phyloP scores from a whole-genome alignment of 108 stramenopile species.

The Ochromonas danica region DNA sequence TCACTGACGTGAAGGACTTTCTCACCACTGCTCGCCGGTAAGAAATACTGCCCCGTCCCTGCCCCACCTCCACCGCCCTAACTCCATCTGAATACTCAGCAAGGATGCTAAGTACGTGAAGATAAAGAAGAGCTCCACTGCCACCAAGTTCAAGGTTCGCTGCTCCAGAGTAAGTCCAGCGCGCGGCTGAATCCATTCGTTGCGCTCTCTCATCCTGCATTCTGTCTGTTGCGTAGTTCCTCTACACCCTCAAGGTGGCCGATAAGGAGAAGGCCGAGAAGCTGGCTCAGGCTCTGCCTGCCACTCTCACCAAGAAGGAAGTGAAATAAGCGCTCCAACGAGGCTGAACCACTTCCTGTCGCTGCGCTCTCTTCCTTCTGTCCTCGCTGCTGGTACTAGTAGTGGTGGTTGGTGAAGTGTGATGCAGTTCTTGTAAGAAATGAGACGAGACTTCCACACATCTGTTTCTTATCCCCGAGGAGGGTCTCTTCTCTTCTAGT shows the following conservation, averaged over 20 bases:
- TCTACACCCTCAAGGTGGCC: conserved; percentile 89
- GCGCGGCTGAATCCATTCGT: not conserved
- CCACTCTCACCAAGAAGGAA: conserved; percentile 80
- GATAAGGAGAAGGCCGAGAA: conserved; percentile 97
- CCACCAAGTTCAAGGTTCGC: conserved; percentile 97
- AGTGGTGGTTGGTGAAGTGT: too few species aligned
- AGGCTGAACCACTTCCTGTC: too few species aligned
- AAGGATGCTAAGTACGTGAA: conserved; percentile 92
- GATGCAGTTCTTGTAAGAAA: too few species aligned
- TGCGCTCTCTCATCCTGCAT: not conserved
- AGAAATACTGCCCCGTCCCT: not conserved
- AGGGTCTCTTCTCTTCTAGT: too few species aligned
- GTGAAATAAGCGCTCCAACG: too few species aligned
- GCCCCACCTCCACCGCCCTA: not conserved
- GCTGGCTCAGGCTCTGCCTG: conserved; percentile 93
- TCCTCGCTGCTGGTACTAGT: too few species aligned
- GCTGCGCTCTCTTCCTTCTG: too few species aligned
- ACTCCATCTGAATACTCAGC: not conserved
- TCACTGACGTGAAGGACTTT: conserved; percentile 30
- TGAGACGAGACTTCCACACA: too few species aligned
- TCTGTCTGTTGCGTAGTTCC: conserved; percentile 47
- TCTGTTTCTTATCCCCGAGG: too few species aligned
- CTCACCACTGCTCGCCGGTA: conserved; percentile 10
- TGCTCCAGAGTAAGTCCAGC: conserved; percentile 78
- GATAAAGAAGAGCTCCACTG: conserved; percentile 79